phyloP scores from a whole-genome alignment of 148 eudicot genomes.

The Silene conica region DNA sequence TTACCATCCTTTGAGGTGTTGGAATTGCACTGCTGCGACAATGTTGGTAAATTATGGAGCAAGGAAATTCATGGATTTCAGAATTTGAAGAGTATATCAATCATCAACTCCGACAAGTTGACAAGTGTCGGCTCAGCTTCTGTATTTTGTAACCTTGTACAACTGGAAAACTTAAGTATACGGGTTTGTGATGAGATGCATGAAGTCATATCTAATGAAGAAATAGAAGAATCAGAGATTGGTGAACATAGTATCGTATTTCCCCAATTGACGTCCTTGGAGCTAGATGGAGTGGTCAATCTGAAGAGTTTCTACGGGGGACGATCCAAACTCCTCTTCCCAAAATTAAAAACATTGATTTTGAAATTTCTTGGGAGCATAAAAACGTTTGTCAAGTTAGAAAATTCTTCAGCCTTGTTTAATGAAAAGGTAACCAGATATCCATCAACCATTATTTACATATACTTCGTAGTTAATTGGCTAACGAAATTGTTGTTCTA shows the following conservation, averaged over 20 bases:
- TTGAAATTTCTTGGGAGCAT: neutral
- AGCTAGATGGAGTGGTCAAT: no score
- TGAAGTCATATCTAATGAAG: neutral
- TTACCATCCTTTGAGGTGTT: neutral
- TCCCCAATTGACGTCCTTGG: no score
- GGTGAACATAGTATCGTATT: neutral
- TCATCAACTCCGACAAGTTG: neutral
- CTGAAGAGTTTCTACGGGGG: neutral
- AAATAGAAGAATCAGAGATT: neutral
- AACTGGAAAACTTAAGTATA: slow-evolving; percentile 4
- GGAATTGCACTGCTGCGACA: neutral
- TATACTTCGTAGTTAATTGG: neutral
- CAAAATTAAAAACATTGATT: neutral
- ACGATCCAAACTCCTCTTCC: neutral
- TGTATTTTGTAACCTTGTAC: slow-evolving; percentile 1
- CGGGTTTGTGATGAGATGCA: neutral
- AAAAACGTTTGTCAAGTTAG: neutral
- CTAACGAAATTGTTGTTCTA: neutral
- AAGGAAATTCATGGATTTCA: neutral
- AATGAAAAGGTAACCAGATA: neutral
- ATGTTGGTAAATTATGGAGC: neutral
- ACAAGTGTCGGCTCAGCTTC: neutral
- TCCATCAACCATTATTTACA: no score
- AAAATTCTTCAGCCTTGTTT: neutral
- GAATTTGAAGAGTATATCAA: neutral